These are phyloP conservation scores for Phytophthora fragariae DNA, from an alignment of 352 stramenopile genomes.

Conservation along the genomic window DNA sequence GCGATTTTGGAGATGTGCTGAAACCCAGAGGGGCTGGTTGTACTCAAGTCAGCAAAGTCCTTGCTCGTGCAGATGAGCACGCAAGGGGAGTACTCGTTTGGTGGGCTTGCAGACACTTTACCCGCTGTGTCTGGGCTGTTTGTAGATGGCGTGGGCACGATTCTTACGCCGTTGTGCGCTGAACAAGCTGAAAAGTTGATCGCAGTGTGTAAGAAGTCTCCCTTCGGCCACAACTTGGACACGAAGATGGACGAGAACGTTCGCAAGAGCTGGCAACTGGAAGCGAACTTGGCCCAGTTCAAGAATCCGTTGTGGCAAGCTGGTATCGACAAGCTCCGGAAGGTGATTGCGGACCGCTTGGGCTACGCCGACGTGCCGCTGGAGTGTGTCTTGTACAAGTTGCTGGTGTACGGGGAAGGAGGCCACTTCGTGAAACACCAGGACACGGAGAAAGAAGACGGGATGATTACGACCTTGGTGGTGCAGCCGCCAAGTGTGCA, in stretches of 20 bases:
- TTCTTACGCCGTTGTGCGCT: not conserved
- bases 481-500: not conserved
- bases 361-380: conserved; percentile 6
- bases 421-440: not conserved
- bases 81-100: not conserved
- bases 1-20: not conserved
- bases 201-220: not conserved
- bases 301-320: conserved; percentile 16
- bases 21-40: not conserved
- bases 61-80: conserved; percentile 2
- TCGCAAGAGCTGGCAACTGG: conserved; percentile 20
- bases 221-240: conserved; percentile 1
- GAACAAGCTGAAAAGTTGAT: not conserved
- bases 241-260: conserved; percentile 18
- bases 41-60: not conserved
- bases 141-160: not conserved
- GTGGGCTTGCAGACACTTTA: not conserved
- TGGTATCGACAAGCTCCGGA: conserved; percentile 11
- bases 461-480: not conserved
- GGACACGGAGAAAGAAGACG: not conserved
- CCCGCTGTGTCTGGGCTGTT: not conserved
- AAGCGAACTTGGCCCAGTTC: conserved; percentile 6
- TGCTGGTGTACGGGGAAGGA: not conserved
- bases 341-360: conserved; percentile 7
- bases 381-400: not conserved